Percentiles rank a stretch among this genome's conserved stretches.
phyloP scores from a whole-genome alignment of 345 rosid species.

The Eucalyptus marginata region DNA sequence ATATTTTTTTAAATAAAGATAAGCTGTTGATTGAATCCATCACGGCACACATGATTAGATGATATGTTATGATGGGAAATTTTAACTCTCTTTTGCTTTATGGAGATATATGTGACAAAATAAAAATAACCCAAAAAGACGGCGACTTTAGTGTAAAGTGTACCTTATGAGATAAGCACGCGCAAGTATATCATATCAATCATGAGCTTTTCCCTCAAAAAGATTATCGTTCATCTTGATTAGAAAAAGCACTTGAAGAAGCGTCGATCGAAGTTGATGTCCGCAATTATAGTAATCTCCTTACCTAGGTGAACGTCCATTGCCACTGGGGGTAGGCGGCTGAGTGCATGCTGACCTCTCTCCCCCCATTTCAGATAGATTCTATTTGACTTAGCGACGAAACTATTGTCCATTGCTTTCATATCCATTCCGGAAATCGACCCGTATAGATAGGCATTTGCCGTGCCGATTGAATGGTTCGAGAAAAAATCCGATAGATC shows the following conservation, averaged over 20 bases:
- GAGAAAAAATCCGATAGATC: neutral
- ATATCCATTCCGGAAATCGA: neutral
- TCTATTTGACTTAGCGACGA: neutral
- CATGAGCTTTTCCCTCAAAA: neutral
- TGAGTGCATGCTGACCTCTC: conserved; percentile 8
- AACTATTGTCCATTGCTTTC: neutral
- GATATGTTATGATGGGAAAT: neutral
- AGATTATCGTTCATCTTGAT: neutral
- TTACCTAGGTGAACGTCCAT: neutral
- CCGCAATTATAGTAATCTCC: neutral
- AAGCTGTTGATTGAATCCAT: neutral
- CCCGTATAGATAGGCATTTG: neutral
- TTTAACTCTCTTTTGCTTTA: neutral
- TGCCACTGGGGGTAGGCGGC: neutral
- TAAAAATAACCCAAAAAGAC: neutral
- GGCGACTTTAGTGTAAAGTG: neutral
- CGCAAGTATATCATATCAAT: neutral
- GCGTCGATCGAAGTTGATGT: neutral
- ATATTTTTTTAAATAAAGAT: neutral
- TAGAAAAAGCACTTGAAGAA: neutral
- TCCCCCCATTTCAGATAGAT: neutral
- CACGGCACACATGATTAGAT: neutral
- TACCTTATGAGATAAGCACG: neutral
- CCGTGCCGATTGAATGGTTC: neutral
- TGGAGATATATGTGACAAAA: neutral